phyloP scores from a whole-genome alignment of 352 stramenopile species.

The Globisporangium splendens region DNA sequence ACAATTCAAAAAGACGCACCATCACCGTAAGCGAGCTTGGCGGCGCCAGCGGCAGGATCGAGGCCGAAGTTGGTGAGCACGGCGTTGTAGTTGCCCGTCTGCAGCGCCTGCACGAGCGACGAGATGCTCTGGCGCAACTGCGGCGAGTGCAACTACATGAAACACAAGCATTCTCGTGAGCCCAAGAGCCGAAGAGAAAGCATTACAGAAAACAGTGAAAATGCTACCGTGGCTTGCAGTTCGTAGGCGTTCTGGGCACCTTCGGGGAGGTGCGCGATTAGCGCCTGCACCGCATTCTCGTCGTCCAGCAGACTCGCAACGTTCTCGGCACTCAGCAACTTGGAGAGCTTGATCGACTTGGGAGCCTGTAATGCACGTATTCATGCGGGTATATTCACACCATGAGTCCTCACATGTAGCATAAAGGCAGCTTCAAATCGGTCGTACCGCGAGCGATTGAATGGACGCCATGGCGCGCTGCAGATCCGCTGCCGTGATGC shows the following conservation, averaged over 20 bases:
- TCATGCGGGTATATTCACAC: too few relatives aligned
- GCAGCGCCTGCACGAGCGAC: constrained; percentile 76
- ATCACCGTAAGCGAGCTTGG: constrained; percentile 82
- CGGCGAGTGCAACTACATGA: constrained; percentile 61
- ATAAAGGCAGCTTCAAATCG: background rate
- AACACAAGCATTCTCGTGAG: background rate
- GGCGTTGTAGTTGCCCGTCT: constrained; percentile 89
- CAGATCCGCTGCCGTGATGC: constrained; percentile 77
- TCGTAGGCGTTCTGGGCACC: constrained; percentile 71
- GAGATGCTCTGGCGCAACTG: constrained; percentile 89
- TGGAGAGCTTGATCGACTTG: constrained; percentile 58
- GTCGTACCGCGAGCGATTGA: constrained; percentile 49
- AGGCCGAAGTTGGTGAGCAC: constrained; percentile 90
- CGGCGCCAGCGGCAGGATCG: constrained; percentile 66
- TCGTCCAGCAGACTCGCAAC: constrained; percentile 62
- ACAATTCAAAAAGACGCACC: constrained; percentile 30
- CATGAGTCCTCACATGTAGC: too few relatives aligned
- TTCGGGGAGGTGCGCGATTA: constrained; percentile 78
- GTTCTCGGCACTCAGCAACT: constrained; percentile 60
- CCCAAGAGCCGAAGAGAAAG: too few relatives aligned
- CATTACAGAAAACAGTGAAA: too few relatives aligned
- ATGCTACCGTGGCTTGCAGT: constrained; percentile 58
- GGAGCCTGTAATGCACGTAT: constrained; percentile 31
- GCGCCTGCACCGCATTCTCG: constrained; percentile 37
- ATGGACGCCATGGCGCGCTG: constrained; percentile 85